Conservation (phyloP, 2,329 filamentous ascomycete species). For the Ascochyta clinopodiicola region DNA sequence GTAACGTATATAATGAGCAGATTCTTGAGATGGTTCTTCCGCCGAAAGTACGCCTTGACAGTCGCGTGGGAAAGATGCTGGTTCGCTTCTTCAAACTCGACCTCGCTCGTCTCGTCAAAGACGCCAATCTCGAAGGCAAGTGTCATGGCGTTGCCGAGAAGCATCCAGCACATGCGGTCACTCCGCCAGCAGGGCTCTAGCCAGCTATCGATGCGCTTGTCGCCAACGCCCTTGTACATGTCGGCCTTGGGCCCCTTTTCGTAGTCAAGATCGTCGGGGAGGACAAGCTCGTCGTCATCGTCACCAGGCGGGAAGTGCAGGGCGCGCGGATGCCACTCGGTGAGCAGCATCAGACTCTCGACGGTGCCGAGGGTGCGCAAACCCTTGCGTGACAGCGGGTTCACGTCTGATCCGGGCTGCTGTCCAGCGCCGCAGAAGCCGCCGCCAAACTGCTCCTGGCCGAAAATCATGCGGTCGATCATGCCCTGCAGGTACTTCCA, state of each 20-base stretch:
- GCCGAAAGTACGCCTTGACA: constrained; percentile 76
- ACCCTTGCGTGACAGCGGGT: constrained; percentile 65
- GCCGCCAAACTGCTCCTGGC: constrained; percentile 92
- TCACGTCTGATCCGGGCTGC: constrained; percentile 71
- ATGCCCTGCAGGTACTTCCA: constrained; percentile 95
- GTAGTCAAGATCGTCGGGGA: constrained; percentile 72
- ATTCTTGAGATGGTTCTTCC: constrained; percentile 81
- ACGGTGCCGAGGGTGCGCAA: constrained; percentile 90
- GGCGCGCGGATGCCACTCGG: constrained; percentile 95
- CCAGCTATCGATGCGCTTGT: constrained; percentile 90
- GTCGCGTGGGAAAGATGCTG: constrained; percentile 57
- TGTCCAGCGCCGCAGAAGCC: constrained; percentile 80
- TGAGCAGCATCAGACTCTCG: constrained; percentile 90
- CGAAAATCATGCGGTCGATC: constrained; percentile 94
- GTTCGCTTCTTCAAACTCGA: constrained; percentile 57
- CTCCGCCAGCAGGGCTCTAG: constrained; percentile 90
- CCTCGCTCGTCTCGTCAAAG: constrained; percentile 86
- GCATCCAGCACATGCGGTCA: constrained; percentile 98
- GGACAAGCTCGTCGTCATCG: constrained; percentile 68
- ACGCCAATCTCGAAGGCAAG: constrained; percentile 93
- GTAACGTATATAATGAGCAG: constrained; percentile 90
- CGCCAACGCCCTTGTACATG: constrained; percentile 68
- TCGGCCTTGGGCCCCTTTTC: constrained; percentile 49
- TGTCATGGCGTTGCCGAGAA: constrained; percentile 87
- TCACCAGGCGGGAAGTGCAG: constrained; percentile 85